phyloP scores from a whole-genome alignment of 2,329 filamentous ascomycete species.

The Epichloe uncinata region DNA sequence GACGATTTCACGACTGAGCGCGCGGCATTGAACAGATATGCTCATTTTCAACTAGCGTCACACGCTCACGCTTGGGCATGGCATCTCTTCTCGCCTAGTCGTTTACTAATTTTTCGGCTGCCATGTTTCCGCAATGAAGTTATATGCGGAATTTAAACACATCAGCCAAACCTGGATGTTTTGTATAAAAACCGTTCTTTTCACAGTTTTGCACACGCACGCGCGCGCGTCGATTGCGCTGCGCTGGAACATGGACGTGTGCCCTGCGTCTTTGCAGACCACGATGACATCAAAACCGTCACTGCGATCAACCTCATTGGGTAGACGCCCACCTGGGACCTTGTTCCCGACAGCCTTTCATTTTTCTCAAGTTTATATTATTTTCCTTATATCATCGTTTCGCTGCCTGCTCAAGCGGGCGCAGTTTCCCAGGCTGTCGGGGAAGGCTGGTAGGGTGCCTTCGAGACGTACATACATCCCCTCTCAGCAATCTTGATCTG shows the following conservation, averaged over 20 bases:
- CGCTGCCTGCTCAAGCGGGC: background rate
- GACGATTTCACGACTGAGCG: constrained; percentile 6
- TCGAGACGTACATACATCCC: constrained; percentile 12
- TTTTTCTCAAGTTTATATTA: background rate
- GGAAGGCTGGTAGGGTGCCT: constrained; percentile 7
- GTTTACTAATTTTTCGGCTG: background rate
- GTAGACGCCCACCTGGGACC: constrained; percentile 7
- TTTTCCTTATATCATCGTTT: background rate
- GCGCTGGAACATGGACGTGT: constrained; percentile 6
- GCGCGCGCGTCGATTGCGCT: constrained; percentile 18
- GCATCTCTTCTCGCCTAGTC: background rate
- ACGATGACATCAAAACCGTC: constrained; percentile 2
- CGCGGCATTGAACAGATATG: background rate
- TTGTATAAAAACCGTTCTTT: constrained; percentile 12
- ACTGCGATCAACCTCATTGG: constrained; percentile 7
- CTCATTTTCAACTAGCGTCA: background rate
- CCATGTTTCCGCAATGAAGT: background rate
- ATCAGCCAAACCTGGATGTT: constrained; percentile 7
- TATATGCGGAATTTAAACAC: constrained; percentile 6
- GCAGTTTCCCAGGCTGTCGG: background rate
- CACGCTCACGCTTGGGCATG: background rate
- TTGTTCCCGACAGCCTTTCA: background rate
- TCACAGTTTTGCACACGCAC: constrained; percentile 8
- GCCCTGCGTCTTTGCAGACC: constrained; percentile 6
- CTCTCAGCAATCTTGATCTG: constrained; percentile 3